Percentiles rank a stretch among this genome's conserved stretches.
phyloP scores from a whole-genome alignment of 179 eudicot genomes.

The Silene coronaria region DNA sequence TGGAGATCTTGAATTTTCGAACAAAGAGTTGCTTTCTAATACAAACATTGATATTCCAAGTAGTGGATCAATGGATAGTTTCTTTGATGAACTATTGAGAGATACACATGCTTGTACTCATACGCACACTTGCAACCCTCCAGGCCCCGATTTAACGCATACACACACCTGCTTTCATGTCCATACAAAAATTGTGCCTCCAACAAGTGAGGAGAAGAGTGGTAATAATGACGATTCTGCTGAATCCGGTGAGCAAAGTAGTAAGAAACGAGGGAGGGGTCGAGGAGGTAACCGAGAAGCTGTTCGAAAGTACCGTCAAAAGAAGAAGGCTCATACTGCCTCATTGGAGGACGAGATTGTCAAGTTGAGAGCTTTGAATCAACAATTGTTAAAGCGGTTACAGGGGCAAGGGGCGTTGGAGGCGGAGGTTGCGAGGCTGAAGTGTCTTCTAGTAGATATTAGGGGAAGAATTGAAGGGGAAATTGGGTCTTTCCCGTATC shows the following conservation, averaged over 20 bases:
- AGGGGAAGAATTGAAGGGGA: conserved; percentile 98
- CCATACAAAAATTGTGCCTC: conserved; percentile 70
- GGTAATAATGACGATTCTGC: conserved; percentile 69
- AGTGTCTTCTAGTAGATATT: conserved; percentile 91
- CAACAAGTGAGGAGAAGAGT: conserved; percentile 53
- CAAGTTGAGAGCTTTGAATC: conserved; percentile 70
- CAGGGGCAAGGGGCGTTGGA: conserved; percentile 79
- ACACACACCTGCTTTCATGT: conserved; percentile 92
- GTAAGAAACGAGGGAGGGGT: conserved; percentile 56
- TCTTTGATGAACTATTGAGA: conserved; percentile 62
- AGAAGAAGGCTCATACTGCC: conserved; percentile 88
- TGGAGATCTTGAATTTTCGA: conserved; percentile 81
- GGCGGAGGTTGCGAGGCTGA: conserved; percentile 83
- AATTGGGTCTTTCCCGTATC: conserved; percentile 91
- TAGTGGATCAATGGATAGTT: conserved; percentile 73
- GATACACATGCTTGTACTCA: conserved; percentile 90
- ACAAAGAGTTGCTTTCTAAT: conserved; percentile 56
- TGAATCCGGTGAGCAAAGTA: conserved; percentile 56
- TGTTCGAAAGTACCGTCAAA: conserved; percentile 91
- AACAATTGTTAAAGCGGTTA: conserved; percentile 68
- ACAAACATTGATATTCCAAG: conserved; percentile 54
- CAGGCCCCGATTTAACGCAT: conserved; percentile 71
- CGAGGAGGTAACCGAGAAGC: conserved; percentile 85
- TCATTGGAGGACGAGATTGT: conserved; percentile 87
- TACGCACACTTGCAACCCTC: conserved; percentile 75